Evolutionary conservation across 2,329 filamentous ascomycete genomes (phyloP), one percentile per base, ranked within the genome.

Genomic region (Fusarium udum): DNA sequence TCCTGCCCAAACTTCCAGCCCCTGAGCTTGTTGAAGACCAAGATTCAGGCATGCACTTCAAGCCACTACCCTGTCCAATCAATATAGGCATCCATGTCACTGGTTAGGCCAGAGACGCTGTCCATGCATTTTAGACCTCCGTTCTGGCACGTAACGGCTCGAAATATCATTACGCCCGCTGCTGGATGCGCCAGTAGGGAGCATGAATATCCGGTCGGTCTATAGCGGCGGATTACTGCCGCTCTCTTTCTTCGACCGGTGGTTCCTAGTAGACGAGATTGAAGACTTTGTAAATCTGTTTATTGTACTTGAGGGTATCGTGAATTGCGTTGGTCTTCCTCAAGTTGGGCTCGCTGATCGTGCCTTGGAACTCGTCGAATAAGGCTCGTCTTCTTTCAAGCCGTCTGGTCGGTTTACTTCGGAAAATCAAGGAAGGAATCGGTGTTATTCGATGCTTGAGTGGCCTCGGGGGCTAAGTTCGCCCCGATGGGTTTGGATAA

Each of bases 1-100:
- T 32, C 11, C 28, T 24, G 7, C 7, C 9, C 48, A 10, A 22
- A 18, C 6, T 6, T 26, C 28, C 7, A 24, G 8, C 6, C 16
- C 31, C 31, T 10, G 22, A 20, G 16, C 40, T 24, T 15, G 12
- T 13, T 7, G 15, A 32, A 34, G 48, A 18, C n/a, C 22, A 3
- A 20, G 7, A 24, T 7, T 8, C 22, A 24, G 16, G 11, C 48
- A 51, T 10, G 16, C 6, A 34, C 16, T 24, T 34, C 31, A 20
- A 24, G 16, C 10, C 16, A 24, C 15, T 24, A 7, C 2, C 12
- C 28, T 14, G 22, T 20, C 8, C 16, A 51, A 5, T 8, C 12
- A 34, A 24, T 3, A 18, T 18, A 7, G 15, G 8, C 6, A 51
- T 51, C 22, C 4, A n/a, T 0, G 16, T 14, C 22, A 24, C 12